Base-by-base conservation (phyloP, 768 basidiomycete species). In the Mycena olivaceomarginata region DNA sequence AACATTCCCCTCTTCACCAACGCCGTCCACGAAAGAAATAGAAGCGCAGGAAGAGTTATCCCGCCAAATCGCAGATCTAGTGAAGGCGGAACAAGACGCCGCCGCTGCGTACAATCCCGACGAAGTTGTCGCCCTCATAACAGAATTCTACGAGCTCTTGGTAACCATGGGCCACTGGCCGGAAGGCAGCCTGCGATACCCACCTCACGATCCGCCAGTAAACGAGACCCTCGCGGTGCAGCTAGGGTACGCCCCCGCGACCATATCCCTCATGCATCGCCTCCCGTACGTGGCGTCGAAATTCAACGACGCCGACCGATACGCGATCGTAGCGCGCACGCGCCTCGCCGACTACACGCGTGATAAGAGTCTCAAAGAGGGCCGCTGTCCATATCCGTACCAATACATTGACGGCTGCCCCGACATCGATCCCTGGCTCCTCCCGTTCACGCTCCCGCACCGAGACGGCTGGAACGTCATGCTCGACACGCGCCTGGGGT, bases 131-230 rank as follows among this genome's bases (percentile, higher is more conserved):
- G 66, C 69, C 11, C 46, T 75, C 11, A 62, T 75, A 22, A 74
- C 77, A 16, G 64, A 74, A 70, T 46, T 78, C 11, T 74, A 78
- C 64, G 68, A 72, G 22, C 74, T 78, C 13, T 37, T 78, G 12
- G 39, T 72, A 10, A 40, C 43, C 20, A 75, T 75, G 74, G 74
- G 77, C 12, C 77, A 72, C 40, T 75, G 77, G 73, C 57, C 69
- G 1, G 65, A 70, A 41, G 70, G 62, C 13, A 63, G 66, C 41
- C n/a, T 75, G n/a, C 39, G n/a, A 56, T 56, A 25, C 53, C 9
- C 22, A 56, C 77, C 77, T 1, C 73, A 75, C 16, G 40, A 65
- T 11, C 46, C 68, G 40, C 72, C 64, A 2, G 51, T 75, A 43
- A 69, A 75, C 11, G 51, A 43, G 25, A 40, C 20, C 4, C 70